Percentiles rank a stretch among this genome's conserved stretches.
These are phyloP conservation scores for Lithohypha guttulata DNA, from an alignment of 2,329 filamentous ascomycete genomes.

Conservation along the genomic window DNA sequence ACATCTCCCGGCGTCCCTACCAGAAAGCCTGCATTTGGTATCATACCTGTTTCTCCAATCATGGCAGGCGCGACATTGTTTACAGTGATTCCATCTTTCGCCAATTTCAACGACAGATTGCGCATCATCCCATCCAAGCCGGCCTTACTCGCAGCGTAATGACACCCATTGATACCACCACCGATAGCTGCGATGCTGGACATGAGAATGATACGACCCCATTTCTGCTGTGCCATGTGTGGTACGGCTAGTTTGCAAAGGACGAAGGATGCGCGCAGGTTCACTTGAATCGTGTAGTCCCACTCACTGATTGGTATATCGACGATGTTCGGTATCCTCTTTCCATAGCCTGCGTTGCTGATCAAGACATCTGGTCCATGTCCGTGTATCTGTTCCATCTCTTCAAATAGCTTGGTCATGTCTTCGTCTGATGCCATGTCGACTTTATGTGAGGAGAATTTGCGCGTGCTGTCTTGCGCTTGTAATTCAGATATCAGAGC, in stretches of 20 bases:
- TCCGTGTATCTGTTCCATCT: slow-evolving; percentile 44
- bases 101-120: slow-evolving; percentile 50
- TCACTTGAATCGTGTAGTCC: slow-evolving; percentile 52
- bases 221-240: slow-evolving; percentile 48
- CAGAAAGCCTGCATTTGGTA: slow-evolving; percentile 43
- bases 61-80: slow-evolving; percentile 60
- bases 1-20: slow-evolving; percentile 48
- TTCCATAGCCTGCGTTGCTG: slow-evolving; percentile 56
- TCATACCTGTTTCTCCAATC: slow-evolving; percentile 56
- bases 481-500: slow-evolving; percentile 34
- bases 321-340: slow-evolving; percentile 44
- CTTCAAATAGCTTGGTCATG: slow-evolving; percentile 43
- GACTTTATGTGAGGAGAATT: slow-evolving; percentile 46
- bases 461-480: slow-evolving; percentile 16
- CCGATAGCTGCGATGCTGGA: slow-evolving; percentile 54
- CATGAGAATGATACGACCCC: slow-evolving; percentile 56
- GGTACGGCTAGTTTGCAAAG: slow-evolving; percentile 50
- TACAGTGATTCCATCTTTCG: slow-evolving; percentile 51
- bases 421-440: slow-evolving; percentile 47
- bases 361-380: slow-evolving; percentile 53
- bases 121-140: slow-evolving; percentile 56
- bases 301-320: slow-evolving; percentile 56
- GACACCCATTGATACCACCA: slow-evolving; percentile 53
- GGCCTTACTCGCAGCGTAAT: slow-evolving; percentile 46
- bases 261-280: slow-evolving; percentile 52